Evolutionary conservation across 352 stramenopile species (phyloP).

Genomic region (Pilasporangium apinafurcum): DNA sequence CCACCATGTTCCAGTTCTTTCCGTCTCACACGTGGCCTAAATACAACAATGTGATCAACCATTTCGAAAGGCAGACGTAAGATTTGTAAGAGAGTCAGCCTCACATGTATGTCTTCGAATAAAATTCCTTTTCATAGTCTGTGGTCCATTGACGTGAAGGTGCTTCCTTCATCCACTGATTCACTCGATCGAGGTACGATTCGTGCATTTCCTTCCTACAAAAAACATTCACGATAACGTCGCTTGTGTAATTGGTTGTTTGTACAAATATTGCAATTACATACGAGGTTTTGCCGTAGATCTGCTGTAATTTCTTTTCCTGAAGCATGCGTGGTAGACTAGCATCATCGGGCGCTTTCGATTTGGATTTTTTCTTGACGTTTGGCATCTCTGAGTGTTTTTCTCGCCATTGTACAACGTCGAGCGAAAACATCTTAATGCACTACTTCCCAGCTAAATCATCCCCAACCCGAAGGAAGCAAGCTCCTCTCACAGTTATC

Average conservation of each 20-base stretch:
- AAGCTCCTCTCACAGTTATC: too few species aligned
- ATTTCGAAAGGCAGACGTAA: too few species aligned
- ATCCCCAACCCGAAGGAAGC: too few species aligned
- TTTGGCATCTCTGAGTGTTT: conserved; percentile 27
- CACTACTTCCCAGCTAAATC: too few species aligned
- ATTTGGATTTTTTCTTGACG: conserved; percentile 16
- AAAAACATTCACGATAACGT: neutral
- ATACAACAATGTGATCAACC: neutral
- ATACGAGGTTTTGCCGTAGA: conserved; percentile 57
- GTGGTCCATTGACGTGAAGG: conserved; percentile 36
- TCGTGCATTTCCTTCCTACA: conserved; percentile 62
- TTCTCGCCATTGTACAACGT: conserved; percentile 41
- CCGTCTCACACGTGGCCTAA: conserved; percentile 33
- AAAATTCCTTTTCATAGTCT: conserved; percentile 50
- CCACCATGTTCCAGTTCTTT: conserved; percentile 36
- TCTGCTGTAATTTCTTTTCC: conserved; percentile 29
- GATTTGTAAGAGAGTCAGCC: neutral
- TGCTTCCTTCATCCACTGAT: conserved; percentile 37
- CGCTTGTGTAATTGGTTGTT: too few species aligned
- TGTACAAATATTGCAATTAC: conserved; percentile 3
- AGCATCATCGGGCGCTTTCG: conserved; percentile 3
- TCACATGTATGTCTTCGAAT: conserved; percentile 42
- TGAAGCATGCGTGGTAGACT: conserved; percentile 16
- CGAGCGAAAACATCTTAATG: conserved; percentile 66
- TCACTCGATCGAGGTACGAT: conserved; percentile 52